phyloP scores from a whole-genome alignment of 2,329 filamentous ascomycete species.

The Massarina eburnea region DNA sequence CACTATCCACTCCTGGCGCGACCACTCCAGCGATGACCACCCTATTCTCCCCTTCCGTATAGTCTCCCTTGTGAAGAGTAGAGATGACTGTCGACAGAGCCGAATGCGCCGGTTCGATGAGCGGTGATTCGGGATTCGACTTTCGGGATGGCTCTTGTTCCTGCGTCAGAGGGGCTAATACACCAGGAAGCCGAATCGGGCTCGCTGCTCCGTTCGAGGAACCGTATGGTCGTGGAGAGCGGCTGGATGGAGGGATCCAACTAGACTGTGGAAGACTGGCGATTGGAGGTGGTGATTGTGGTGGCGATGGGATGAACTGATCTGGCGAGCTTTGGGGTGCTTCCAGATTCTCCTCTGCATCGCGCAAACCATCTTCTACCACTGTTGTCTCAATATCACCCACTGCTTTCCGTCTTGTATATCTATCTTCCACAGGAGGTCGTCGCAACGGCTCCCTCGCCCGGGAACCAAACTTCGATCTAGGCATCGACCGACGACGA shows the following conservation, averaged over 20 bases:
- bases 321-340: neutral
- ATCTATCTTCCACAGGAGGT: neutral
- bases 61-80: conserved; percentile 10
- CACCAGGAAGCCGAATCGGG: neutral
- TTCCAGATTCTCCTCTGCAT: neutral
- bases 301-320: neutral
- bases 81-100: conserved; percentile 10
- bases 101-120: neutral
- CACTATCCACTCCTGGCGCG: no score
- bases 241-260: neutral
- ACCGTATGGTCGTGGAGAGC: neutral
- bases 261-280: neutral
- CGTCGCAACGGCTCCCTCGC: no score
- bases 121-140: neutral
- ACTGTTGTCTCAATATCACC: neutral
- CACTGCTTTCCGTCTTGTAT: neutral
- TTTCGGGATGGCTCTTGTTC: neutral
- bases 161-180: neutral
- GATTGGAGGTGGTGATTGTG: neutral
- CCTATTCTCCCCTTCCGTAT: neutral
- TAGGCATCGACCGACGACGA: neutral
- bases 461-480: neutral
- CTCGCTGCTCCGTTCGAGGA: neutral
- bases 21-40: neutral
- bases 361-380: neutral